Base-by-base conservation (phyloP, 352 stramenopile genomes). In the Pythium rhizo-oryzae region DNA sequence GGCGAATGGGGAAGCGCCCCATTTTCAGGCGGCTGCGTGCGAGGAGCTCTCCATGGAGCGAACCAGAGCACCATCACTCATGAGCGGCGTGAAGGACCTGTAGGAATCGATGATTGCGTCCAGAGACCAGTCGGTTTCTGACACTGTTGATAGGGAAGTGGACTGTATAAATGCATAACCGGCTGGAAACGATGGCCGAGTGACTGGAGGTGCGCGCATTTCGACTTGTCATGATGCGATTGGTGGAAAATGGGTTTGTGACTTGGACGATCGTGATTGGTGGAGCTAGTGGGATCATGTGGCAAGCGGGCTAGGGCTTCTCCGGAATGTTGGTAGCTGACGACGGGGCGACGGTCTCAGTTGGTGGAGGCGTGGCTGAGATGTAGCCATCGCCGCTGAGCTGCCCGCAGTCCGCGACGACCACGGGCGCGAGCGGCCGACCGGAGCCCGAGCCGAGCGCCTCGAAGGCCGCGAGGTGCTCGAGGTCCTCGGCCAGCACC, bases 401-500 rank as follows among this genome's bases (percentile, higher is more conserved):
- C 60, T 92, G 84, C 0, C 84, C 85, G 41, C 80, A 84, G 66
- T 92, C 79, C 30, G 67, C 73, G 62, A 94, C 69, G 44, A 83
- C 67, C 50, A 92, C 78, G 35, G 82, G 69, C 30, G 75, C 68
- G 15, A 79, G 60, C 7, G 85, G 84, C 4, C 76, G 79, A 0
- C 85, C 85, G 1, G 80, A 89, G 0, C 73, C 52, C 21, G 82
- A 86, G 16, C 85, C 85, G 23, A 78, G 33, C 0, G 72, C 69
- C 52, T 91, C 82, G 28, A 87, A 80, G 21, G 62, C 74, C 18
- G 61, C 30, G 51, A 92, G 65, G 44, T 88, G 79, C 41, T 62
- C 56, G 53, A 94, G 81, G 35, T 91, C 85, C 25, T 92, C 84
- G 2, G 33, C 68, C 47, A 94, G 79, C n/a, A 99, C 97, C 65